A percentile compares a stretch with the other conserved stretches of the same genome.
phyloP scores from a whole-genome alignment of 345 rosid genomes.

The Murraya koenigii region DNA sequence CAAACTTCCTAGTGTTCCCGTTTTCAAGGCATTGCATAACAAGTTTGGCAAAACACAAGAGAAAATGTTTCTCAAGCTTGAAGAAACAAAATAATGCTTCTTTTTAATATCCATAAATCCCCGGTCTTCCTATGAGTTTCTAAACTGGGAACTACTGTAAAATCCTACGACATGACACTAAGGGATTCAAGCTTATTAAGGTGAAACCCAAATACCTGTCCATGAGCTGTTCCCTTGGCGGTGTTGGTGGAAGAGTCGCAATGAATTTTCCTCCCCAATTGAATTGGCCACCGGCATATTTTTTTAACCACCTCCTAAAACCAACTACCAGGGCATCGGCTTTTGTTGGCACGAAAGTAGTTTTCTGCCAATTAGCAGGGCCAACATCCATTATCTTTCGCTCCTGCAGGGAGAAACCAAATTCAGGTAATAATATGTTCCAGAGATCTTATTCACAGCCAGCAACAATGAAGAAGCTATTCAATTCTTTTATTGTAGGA shows the following conservation, averaged over 20 bases:
- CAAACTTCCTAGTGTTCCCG: background rate
- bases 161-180: background rate
- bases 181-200: background rate
- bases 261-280: constrained; percentile 73
- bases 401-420: constrained; percentile 46
- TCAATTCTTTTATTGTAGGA: background rate
- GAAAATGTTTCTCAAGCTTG: background rate
- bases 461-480: background rate
- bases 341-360: constrained; percentile 77
- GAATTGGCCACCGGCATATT: constrained; percentile 55
- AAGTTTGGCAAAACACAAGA: background rate
- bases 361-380: constrained; percentile 74
- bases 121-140: background rate
- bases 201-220: constrained; percentile 38
- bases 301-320: constrained; percentile 79
- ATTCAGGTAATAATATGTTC: background rate
- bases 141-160: background rate
- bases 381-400: constrained; percentile 72
- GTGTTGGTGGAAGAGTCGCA: constrained; percentile 66
- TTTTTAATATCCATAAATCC: too few species aligned
- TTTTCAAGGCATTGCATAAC: background rate
- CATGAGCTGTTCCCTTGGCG: constrained; percentile 71
- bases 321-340: constrained; percentile 71
- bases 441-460: background rate
- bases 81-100: background rate